A percentile compares a stretch with the other conserved stretches of the same genome.
phyloP scores from a whole-genome alignment of 106 monocot genomes.

The Agapanthus africanus region DNA sequence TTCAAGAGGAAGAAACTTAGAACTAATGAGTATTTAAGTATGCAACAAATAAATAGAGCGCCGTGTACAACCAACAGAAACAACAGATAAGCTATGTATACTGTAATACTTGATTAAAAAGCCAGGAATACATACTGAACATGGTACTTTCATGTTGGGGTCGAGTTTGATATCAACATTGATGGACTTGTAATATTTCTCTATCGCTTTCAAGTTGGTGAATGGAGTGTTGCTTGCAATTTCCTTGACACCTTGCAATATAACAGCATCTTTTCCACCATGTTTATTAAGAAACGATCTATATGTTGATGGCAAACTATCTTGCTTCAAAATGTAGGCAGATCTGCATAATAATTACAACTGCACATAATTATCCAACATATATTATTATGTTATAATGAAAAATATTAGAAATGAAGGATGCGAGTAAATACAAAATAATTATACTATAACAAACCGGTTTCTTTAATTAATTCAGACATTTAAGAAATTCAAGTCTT shows the following conservation, averaged over 20 bases:
- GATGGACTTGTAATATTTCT: conserved; percentile 66
- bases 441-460: background rate
- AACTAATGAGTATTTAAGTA: background rate
- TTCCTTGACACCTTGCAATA: conserved; percentile 60
- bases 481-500: background rate
- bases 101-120: background rate
- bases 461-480: background rate
- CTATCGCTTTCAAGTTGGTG: conserved; percentile 56
- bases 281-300: conserved; percentile 92
- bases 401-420: background rate
- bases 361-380: background rate
- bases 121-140: conserved; percentile 58
- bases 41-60: background rate
- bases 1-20: background rate
- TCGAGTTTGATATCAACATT: conserved; percentile 76
- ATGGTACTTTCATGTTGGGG: conserved; percentile 87
- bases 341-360: conserved; percentile 45
- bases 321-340: conserved; percentile 93
- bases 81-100: background rate
- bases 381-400: background rate
- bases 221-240: conserved; percentile 43
- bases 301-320: conserved; percentile 84
- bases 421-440: background rate
- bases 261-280: conserved; percentile 73
- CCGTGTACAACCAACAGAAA: background rate